Conservation (phyloP, 495 filamentous ascomycete species). For the Annulohypoxylon bovei region DNA sequence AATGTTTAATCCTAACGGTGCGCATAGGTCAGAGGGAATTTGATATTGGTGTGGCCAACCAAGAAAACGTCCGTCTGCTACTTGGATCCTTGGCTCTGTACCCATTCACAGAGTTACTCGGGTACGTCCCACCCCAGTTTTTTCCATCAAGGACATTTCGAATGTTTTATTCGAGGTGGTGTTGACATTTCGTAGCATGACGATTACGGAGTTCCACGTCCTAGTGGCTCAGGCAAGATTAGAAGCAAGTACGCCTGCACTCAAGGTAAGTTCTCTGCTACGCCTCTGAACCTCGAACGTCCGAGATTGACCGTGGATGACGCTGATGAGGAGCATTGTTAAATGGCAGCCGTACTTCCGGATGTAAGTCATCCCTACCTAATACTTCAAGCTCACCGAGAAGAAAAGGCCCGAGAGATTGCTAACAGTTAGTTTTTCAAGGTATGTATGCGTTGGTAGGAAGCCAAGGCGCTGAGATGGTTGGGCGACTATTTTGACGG, state of each 20-base stretch:
- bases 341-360: slow-evolving; percentile 73
- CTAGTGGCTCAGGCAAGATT: slow-evolving; percentile 72
- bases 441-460: slow-evolving; percentile 65
- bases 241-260: slow-evolving; percentile 70
- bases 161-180: slow-evolving; percentile 24
- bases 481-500: slow-evolving; percentile 17
- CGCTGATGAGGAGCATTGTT: slow-evolving; percentile 35
- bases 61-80: slow-evolving; percentile 68
- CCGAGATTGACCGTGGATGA: slow-evolving; percentile 1
- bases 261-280: slow-evolving; percentile 62
- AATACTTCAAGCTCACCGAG: neutral
- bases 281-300: slow-evolving; percentile 26
- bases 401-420: neutral
- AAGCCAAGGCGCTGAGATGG: slow-evolving; percentile 53
- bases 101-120: slow-evolving; percentile 62
- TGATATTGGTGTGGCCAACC: slow-evolving; percentile 69
- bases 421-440: slow-evolving; percentile 43
- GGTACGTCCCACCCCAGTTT: slow-evolving; percentile 42
- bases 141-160: slow-evolving; percentile 12
- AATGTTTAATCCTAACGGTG: slow-evolving; percentile 13
- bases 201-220: slow-evolving; percentile 68
- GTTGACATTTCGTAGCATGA: slow-evolving; percentile 65
- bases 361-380: slow-evolving; percentile 65
- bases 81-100: slow-evolving; percentile 71
- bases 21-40: slow-evolving; percentile 67